phyloP scores from a whole-genome alignment of 768 basidiomycete species.

The Brasilioporus rufonigricans region DNA sequence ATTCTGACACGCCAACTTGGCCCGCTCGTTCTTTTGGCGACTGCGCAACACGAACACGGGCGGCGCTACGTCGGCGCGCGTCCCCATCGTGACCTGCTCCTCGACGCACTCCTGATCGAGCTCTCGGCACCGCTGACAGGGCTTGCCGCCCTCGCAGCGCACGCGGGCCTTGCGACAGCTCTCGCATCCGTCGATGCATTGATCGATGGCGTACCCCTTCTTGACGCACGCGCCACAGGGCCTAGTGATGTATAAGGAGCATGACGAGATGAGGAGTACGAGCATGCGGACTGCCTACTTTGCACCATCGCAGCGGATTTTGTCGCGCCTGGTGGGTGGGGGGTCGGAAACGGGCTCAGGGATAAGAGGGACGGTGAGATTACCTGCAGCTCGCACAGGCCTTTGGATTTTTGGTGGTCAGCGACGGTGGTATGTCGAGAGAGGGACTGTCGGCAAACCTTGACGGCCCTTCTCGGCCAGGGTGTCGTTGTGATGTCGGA shows the following conservation, averaged over 20 bases:
- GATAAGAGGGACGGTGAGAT: background rate
- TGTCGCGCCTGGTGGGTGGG: conserved; percentile 47
- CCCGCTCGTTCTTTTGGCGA: conserved; percentile 45
- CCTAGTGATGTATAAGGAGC: conserved; percentile 29
- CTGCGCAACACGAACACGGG: conserved; percentile 23
- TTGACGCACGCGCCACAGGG: conserved; percentile 60
- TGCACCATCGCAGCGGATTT: conserved; percentile 57
- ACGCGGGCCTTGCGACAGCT: conserved; percentile 52
- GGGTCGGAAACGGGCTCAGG: background rate
- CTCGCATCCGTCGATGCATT: conserved; percentile 63
- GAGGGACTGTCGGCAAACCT: conserved; percentile 36
- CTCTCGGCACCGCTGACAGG: conserved; percentile 36
- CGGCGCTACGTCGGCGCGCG: conserved; percentile 25
- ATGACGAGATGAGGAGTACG: background rate
- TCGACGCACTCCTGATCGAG: conserved; percentile 46
- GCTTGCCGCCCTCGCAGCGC: conserved; percentile 39
- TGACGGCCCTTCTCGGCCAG: conserved; percentile 52
- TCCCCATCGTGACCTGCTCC: conserved; percentile 29
- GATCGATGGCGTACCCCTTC: conserved; percentile 49
- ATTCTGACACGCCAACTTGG: conserved; percentile 56
- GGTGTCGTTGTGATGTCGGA: conserved; percentile 48
- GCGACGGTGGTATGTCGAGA: background rate
- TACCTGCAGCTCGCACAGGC: conserved; percentile 62
- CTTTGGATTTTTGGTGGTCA: conserved; percentile 29
- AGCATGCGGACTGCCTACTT: conserved; percentile 34